A percentile compares a stretch with the other conserved stretches of the same genome.
Conservation (phyloP, 2,329 filamentous ascomycete species). For the Fusarium devonianum region DNA sequence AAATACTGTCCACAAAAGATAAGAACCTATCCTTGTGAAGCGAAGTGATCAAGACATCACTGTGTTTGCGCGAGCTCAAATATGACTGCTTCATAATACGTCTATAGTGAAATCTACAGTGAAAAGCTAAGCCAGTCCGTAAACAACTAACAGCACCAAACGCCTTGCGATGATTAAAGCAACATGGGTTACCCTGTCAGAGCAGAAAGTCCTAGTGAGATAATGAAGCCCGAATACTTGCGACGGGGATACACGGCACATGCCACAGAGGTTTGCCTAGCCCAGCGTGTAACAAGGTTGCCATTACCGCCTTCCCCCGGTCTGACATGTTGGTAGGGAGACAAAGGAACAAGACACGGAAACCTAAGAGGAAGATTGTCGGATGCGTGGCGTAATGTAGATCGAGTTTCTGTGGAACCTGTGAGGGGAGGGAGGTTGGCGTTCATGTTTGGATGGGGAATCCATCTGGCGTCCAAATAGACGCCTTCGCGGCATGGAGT, state of each 20-base stretch:
- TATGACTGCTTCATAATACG: constrained; percentile 3
- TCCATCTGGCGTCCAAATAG: neutral
- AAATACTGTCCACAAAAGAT: too few relatives aligned
- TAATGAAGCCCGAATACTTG: neutral
- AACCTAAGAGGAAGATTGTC: neutral
- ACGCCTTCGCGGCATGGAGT: neutral
- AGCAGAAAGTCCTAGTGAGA: neutral
- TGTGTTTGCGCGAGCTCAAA: neutral
- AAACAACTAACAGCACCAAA: constrained; percentile 12
- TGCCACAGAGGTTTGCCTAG: neutral
- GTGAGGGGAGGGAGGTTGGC: neutral
- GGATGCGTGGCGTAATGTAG: constrained; percentile 13
- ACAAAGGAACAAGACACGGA: constrained; percentile 2
- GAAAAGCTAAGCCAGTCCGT: too few relatives aligned
- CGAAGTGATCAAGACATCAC: too few relatives aligned
- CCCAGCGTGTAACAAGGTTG: constrained; percentile 6
- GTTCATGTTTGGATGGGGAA: constrained; percentile 1
- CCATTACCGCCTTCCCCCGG: constrained; percentile 2
- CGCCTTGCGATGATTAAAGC: constrained; percentile 29
- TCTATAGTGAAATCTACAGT: constrained; percentile 5
- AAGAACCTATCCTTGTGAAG: too few relatives aligned
- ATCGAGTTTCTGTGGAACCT: constrained; percentile 12
- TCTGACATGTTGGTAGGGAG: neutral
- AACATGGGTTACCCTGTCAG: neutral
- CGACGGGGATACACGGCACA: too few relatives aligned